Evolutionary conservation across 306 rosid species (phyloP).

Genomic region (Bauhinia variegata): DNA sequence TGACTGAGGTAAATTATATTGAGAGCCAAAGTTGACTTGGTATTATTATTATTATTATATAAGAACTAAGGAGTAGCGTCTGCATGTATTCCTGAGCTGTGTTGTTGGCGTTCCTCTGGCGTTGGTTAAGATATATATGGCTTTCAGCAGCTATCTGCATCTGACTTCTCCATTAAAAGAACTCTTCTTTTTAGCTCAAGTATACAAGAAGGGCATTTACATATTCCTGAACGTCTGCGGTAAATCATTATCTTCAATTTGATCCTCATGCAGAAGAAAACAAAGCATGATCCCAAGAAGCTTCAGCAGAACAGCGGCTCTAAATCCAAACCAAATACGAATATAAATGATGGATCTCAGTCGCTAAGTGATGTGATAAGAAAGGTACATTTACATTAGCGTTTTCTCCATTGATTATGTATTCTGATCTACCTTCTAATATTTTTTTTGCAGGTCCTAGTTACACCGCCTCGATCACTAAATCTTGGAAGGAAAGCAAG

Average conservation of each 20-base stretch:
- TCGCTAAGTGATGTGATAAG: conserved; percentile 42
- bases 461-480: conserved; percentile 48
- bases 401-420: conserved; percentile 22
- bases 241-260: conserved; percentile 23
- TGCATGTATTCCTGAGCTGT: conserved; percentile 3
- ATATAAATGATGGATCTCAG: conserved; percentile 38
- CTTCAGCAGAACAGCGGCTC: conserved; percentile 42
- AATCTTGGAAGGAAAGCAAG: conserved; percentile 47
- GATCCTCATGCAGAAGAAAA: conserved; percentile 51
- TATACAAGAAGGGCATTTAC: neutral
- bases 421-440: conserved; percentile 6
- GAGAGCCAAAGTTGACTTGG: conserved; percentile 18
- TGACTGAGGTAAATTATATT: neutral
- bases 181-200: neutral
- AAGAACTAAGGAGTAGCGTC: neutral
- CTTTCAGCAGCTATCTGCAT: neutral
- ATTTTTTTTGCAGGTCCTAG: conserved; percentile 47
- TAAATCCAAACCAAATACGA: conserved; percentile 51
- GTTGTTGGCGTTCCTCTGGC: neutral
- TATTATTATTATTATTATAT: too few species aligned
- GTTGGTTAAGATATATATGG: neutral
- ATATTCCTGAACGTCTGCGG: neutral
- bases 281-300: conserved; percentile 46
- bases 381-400: conserved; percentile 52
- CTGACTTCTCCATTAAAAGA: neutral